Evolutionary conservation across 768 basidiomycete genomes (phyloP).

Genomic region (Mycena sanguinolenta): DNA sequence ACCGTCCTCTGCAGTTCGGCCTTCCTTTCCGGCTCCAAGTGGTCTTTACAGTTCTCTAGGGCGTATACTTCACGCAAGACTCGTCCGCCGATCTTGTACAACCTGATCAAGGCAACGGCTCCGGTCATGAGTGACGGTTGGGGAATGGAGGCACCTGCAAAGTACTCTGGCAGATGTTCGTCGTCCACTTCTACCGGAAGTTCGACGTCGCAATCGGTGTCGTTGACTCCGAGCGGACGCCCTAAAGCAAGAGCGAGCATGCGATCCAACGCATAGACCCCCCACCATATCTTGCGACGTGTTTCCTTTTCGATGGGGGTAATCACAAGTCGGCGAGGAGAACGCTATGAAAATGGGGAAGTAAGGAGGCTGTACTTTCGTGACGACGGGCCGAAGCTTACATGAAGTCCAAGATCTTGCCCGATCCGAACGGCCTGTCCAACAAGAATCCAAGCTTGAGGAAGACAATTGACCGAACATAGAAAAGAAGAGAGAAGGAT

Average conservation of each 20-base stretch:
- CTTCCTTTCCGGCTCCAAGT: slow-evolving; percentile 79
- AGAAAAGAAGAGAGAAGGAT: slow-evolving; percentile 91
- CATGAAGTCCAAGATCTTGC: slow-evolving; percentile 93
- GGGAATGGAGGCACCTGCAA: slow-evolving; percentile 70
- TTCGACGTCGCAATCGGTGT: slow-evolving; percentile 92
- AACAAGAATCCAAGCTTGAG: slow-evolving; percentile 93
- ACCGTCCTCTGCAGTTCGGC: slow-evolving; percentile 83
- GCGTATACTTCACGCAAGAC: slow-evolving; percentile 88
- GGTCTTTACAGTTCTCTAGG: slow-evolving; percentile 81
- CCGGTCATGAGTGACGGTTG: slow-evolving; percentile 86
- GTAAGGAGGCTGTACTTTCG: slow-evolving; percentile 23
- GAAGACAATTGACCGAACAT: slow-evolving; percentile 93
- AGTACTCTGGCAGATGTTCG: slow-evolving; percentile 79
- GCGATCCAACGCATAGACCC: slow-evolving; percentile 89
- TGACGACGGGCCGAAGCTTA: slow-evolving; percentile 56
- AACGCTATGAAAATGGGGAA: slow-evolving; percentile 67
- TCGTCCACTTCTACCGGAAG: slow-evolving; percentile 88
- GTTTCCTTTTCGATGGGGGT: slow-evolving; percentile 89
- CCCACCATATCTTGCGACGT: slow-evolving; percentile 94
- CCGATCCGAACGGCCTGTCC: slow-evolving; percentile 92
- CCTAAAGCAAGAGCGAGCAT: slow-evolving; percentile 94
- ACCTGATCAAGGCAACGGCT: slow-evolving; percentile 76
- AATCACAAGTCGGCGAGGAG: slow-evolving; percentile 79
- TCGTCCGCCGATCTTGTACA: slow-evolving; percentile 89
- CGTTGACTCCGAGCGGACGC: slow-evolving; percentile 89